Evolutionary conservation across 2,329 filamentous ascomycete species (phyloP), one percentile per base, ranked within the genome.

Genomic region (Hypoxylon sp.): DNA sequence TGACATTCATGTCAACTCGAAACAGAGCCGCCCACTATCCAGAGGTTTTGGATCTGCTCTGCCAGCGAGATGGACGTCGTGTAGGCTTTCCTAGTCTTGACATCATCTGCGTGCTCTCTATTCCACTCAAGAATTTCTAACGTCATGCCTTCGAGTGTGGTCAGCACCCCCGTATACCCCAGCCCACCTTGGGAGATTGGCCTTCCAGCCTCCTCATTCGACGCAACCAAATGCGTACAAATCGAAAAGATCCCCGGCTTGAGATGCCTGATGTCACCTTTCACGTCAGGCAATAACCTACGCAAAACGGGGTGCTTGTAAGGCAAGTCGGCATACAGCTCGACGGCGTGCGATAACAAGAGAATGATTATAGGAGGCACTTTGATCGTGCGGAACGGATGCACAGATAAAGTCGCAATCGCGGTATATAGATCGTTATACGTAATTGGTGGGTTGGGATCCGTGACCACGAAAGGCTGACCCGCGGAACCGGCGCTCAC

Each of bases 41-140:
- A 54, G 2, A 54, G 38, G 52, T 64, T 69, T 19, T 66, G 64
- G 3, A 75, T 71, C 50, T 73, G 69, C 9, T 73, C 73, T 1
- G 72, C 73, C 26, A 74, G 59, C 1, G 67, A 65, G 5, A 75
- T 60, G 12, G 71, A 75, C 21, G 64, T 73, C 37, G 67, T 71
- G 48, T 73, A 75, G 2, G 61, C 61, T 47, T 67, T 66, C 43
- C 62, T 66, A 4, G 38, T 56, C 29, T 29, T 54, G 27, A 35
- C 57, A 15, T 57, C 41, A 8, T 56, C 54, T 8, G 50, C 60
- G 34, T 75, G 73, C 48, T 73, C 71, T 1, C 51, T 56, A 51
- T 76, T 76, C 73, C 73, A 76, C 27, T 75, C 73, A 0, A 75
- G 54, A 1, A 76, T 57, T 58, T 76, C 66, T 38, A 69, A 61